These are phyloP conservation scores for Acarospora socialis DNA, from an alignment of 2,329 filamentous ascomycete genomes.

Conservation along the genomic window DNA sequence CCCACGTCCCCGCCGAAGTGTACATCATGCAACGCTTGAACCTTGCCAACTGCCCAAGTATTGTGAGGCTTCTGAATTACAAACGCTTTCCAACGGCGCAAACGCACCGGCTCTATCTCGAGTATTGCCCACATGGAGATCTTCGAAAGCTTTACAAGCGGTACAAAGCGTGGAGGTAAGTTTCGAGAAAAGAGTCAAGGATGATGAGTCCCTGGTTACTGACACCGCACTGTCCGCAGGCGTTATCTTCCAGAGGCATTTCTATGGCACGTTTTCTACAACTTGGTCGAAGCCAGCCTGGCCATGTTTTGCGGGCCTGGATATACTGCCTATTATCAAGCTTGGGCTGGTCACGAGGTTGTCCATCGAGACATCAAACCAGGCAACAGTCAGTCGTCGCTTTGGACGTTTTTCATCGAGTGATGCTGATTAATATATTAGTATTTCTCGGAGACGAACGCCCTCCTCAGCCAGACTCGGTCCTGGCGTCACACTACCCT, in stretches of 20 bases:
- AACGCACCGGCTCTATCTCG: constrained; percentile 9
- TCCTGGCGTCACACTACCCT: too few species aligned
- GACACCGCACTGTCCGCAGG: constrained; percentile 1
- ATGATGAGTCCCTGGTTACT: neutral
- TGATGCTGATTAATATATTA: neutral
- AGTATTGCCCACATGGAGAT: constrained; percentile 8
- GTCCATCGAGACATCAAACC: constrained; percentile 10
- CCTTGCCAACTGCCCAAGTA: neutral
- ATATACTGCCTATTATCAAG: neutral
- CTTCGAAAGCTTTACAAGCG: constrained; percentile 4
- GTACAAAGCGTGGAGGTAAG: constrained; percentile 5
- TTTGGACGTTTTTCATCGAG: neutral
- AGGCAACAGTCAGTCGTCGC: constrained; percentile 6
- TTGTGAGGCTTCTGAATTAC: constrained; percentile 3
- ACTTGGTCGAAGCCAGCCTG: constrained; percentile 5
- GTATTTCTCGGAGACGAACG: constrained; percentile 1
- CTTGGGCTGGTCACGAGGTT: neutral
- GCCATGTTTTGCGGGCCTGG: constrained; percentile 4
- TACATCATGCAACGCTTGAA: constrained; percentile 2
- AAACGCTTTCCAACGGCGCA: constrained; percentile 1
- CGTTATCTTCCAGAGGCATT: constrained; percentile 6
- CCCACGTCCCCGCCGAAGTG: constrained; percentile 5
- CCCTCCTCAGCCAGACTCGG: constrained; percentile 4
- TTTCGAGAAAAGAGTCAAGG: neutral
- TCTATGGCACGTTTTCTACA: constrained; percentile 8